Evolutionary conservation across 768 basidiomycete species (phyloP), one percentile per base, ranked within the genome.

Genomic region (Wakefieldia striispora): DNA sequence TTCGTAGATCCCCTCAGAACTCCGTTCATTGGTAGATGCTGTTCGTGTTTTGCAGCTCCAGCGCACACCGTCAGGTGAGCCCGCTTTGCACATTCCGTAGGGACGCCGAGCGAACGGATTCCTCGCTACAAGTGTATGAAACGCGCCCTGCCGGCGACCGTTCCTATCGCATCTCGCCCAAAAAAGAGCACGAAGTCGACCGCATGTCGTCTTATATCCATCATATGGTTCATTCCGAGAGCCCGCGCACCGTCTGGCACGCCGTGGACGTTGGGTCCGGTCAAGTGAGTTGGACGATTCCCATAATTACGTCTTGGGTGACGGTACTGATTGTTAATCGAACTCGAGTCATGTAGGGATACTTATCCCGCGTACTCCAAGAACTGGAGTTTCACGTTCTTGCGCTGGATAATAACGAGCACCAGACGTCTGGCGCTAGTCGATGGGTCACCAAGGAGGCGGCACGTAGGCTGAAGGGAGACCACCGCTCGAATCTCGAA

Each of bases 211-310:
- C 73, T 7, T 85, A 80, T 66, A 70, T 85, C 23, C 60, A 65
- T 34, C 59, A 57, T 16, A 60, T 83, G 26, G 43, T 56, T 21
- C 44, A 49, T 21, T 50, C 64, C 71, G 38, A 61, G 55, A 26
- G 49, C 59, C 34, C 66, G 39, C 35, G 62, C 17, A 40, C 58
- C 24, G 52, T 60, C n/a, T 55, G 49, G 51, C 77, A 80, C 52
- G 78, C 79, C 24, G 86, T 89, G 29, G 88, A 90, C 52, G 73
- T 88, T 37, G 88, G 88, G 17, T 83, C 88, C 7, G 88, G 88
- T 14, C 86, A 87, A 63, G 83, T 83, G 48, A 37, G 59, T 66
- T 55, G 24, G 52, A 50, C 19, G 33, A 14, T 16, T 20, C 26
- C 34, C 38, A 8, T 10, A 27, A 7, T 4, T 11, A 29, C 29